Base-by-base conservation (phyloP, 2,329 filamentous ascomycete species). In the Dactylellina drechsleri region DNA sequence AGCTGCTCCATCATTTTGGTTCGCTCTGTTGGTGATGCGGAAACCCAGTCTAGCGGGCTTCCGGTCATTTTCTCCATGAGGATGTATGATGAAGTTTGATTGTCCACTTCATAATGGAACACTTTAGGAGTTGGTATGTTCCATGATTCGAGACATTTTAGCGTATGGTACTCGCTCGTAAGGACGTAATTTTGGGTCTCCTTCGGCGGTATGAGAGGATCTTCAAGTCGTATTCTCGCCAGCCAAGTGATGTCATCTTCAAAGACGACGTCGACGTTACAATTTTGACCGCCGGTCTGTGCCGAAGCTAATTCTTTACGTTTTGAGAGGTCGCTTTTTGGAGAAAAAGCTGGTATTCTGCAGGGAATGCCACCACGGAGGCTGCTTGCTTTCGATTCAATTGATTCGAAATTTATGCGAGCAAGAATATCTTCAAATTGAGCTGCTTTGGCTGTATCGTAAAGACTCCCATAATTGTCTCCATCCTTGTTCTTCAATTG, bases 51-150 rank as follows among this genome's bases (percentile, higher is more conserved):
- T n/a, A 84, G 73, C 31, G 82, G 81, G 36, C 77, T 82, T 6
- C 83, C 82, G 4, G 80, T 79, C 28, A 84, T 65, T 71, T 83
- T 84, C 47, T 84, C 82, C 80, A 83, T 83, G 6, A 84, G 79
- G 54, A 84, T 83, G 71, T 82, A 84, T 13, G 83, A 84, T 13
- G 83, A 82, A 13, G 84, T 79, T 20, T 79, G 76, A 70, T 83
- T 83, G 2, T 49, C 66, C 57, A 80, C 83, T 47, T 83, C 82
- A 61, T 81, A 80, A 56, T 56, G 28, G 28, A 56, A 56, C 0
- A 84, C 80, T 60, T 79, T 81, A 4, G 82, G 83, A 53, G 80
- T 78, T 28, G 82, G 82, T 1, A 85, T 78, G 7, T 68, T 59
- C 15, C 82, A 83, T 23, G 79, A 47, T 36, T 80, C 78, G 0